Percentiles rank a stretch among this genome's conserved stretches.
Conservation (phyloP, 306 rosid species). For the Prunus campanulata region DNA sequence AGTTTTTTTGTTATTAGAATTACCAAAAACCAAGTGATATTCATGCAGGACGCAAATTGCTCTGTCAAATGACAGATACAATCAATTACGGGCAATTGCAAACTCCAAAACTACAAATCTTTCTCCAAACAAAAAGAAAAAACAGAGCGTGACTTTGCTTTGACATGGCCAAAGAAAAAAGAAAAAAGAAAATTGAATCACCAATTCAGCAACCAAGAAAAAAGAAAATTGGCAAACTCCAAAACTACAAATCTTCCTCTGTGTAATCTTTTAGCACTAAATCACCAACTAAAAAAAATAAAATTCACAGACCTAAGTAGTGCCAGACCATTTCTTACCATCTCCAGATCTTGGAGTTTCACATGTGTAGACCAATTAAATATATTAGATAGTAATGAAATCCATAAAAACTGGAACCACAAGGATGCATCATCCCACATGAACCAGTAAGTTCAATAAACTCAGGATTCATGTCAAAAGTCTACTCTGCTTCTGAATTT, state of each 20-base stretch:
- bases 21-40: background rate
- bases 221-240: slow-evolving; percentile 1
- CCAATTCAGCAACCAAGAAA: background rate
- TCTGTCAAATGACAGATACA: background rate
- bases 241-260: too few species aligned
- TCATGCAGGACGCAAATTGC: background rate
- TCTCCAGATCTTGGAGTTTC: background rate
- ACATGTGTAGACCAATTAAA: background rate
- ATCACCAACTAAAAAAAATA: too few species aligned
- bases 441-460: background rate
- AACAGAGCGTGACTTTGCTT: background rate
- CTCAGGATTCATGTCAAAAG: background rate
- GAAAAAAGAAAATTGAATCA: background rate
- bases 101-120: background rate
- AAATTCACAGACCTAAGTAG: background rate
- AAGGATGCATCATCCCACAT: background rate
- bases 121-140: background rate
- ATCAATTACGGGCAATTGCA: slow-evolving; percentile 13
- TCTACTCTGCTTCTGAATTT: too few species aligned
- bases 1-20: too few species aligned
- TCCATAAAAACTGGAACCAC: background rate
- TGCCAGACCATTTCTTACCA: background rate
- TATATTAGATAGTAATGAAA: background rate
- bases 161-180: background rate
- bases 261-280: too few species aligned